A percentile compares a stretch with the other conserved stretches of the same genome.
Evolutionary conservation across 108 stramenopile species (phyloP).

Genomic region (Bacterosira constricta): DNA sequence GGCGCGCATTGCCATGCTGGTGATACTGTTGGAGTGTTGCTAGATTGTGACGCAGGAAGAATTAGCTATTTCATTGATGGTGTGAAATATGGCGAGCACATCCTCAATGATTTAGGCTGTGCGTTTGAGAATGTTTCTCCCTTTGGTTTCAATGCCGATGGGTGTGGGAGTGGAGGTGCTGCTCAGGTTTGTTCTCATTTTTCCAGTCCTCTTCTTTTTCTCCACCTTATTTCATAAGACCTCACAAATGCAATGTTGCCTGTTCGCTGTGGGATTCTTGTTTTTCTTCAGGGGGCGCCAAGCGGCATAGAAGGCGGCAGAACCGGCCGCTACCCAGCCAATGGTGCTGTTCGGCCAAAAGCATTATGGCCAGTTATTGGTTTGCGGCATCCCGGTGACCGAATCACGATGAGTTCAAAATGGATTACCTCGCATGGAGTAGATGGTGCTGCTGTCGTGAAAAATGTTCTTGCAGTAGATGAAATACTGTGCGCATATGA

Average conservation of each 20-base stretch:
- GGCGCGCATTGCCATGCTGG: conserved; percentile 90
- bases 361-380: conserved; percentile 95
- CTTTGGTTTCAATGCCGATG: conserved; percentile 87
- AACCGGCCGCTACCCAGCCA: conserved; percentile 68
- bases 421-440: conserved; percentile 85
- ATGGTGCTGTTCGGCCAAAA: conserved; percentile 72
- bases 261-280: too few species aligned
- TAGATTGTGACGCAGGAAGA: conserved; percentile 94
- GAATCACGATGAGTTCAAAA: conserved; percentile 87
- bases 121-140: conserved; percentile 92
- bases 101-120: conserved; percentile 93
- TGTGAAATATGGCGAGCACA: conserved; percentile 94
- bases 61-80: conserved; percentile 95
- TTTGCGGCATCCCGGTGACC: conserved; percentile 88
- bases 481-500: conserved; percentile 64
- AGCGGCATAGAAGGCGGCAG: conserved; percentile 77
- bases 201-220: neutral
- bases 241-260: neutral
- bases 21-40: conserved; percentile 93
- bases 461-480: conserved; percentile 73
- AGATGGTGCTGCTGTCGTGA: conserved; percentile 58
- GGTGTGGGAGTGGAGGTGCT: conserved; percentile 83
- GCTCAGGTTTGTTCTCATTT: conserved; percentile 47
- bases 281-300: conserved; percentile 63
- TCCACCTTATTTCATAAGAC: neutral